These are phyloP conservation scores for Gossypium turneri DNA, from an alignment of 345 rosid species.

Conservation along the genomic window DNA sequence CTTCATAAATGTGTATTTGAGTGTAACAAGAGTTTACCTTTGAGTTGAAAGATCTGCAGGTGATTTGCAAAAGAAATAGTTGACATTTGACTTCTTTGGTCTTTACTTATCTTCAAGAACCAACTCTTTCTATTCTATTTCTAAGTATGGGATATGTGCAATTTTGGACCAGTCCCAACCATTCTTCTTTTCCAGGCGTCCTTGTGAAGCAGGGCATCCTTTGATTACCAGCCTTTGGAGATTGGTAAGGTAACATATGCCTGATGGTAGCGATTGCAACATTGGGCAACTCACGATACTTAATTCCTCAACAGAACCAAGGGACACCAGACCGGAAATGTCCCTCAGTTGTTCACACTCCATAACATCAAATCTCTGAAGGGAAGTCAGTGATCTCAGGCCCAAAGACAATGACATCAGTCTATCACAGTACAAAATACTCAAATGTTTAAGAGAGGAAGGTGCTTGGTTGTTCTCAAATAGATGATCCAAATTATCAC, in stretches of 20 bases:
- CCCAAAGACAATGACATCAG: slow-evolving; percentile 1
- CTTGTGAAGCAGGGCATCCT: slow-evolving; percentile 2
- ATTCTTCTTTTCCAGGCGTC: background rate
- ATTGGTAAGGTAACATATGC: background rate
- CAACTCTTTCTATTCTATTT: background rate
- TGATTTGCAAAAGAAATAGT: background rate
- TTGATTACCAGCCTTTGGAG: slow-evolving; percentile 3
- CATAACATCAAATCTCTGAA: slow-evolving; percentile 17
- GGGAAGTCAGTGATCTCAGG: slow-evolving; percentile 14
- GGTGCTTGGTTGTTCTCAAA: background rate
- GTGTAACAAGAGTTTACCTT: background rate
- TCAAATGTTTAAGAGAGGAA: slow-evolving; percentile 18
- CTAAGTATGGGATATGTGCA: background rate
- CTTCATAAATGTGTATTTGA: background rate
- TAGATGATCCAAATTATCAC: slow-evolving; percentile 12
- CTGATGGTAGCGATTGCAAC: slow-evolving; percentile 7
- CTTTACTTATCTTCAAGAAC: background rate
- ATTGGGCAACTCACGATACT: slow-evolving; percentile 16
- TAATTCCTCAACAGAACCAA: slow-evolving; percentile 17
- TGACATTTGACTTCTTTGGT: background rate
- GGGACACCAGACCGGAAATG: slow-evolving; percentile 5
- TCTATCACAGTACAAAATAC: slow-evolving; percentile 22
- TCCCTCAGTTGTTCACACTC: slow-evolving; percentile 12
- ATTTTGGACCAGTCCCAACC: background rate
- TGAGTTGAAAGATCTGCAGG: background rate